A percentile compares a stretch with the other conserved stretches of the same genome.
Evolutionary conservation across 2,329 filamentous ascomycete genomes (phyloP).

Genomic region (Dactylellina leptospora): DNA sequence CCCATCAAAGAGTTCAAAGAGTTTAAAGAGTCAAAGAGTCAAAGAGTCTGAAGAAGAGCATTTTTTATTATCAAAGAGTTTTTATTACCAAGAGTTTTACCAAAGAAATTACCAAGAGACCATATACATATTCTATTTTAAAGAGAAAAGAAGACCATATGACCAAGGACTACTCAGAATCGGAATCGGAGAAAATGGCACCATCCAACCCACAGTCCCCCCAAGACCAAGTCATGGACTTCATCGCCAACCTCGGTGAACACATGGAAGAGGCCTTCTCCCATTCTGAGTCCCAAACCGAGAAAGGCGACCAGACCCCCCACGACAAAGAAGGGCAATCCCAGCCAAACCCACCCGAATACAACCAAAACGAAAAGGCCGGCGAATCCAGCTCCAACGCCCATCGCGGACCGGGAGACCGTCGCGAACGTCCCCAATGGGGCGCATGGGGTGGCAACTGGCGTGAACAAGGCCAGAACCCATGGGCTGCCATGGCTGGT

Average conservation of each 20-base stretch:
- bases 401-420: conserved; percentile 25
- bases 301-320: conserved; percentile 40
- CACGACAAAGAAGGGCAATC: conserved; percentile 5
- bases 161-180: conserved; percentile 51
- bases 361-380: conserved; percentile 36
- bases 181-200: conserved; percentile 47
- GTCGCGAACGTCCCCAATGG: conserved; percentile 30
- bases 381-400: conserved; percentile 38
- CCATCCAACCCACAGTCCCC: conserved; percentile 46
- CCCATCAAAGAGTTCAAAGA: conserved; percentile 34
- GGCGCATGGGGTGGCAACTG: conserved; percentile 40
- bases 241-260: conserved; percentile 53
- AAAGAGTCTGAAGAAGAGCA: conserved; percentile 32
- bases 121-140: conserved; percentile 20
- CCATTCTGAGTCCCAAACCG: conserved; percentile 25
- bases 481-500: conserved; percentile 36
- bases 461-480: conserved; percentile 44
- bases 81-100: conserved; percentile 24
- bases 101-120: conserved; percentile 22
- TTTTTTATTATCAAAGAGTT: conserved; percentile 33
- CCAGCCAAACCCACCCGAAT: conserved; percentile 38
- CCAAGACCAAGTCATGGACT: conserved; percentile 52
- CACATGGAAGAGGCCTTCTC: conserved; percentile 52
- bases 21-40: conserved; percentile 31
- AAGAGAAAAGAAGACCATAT: conserved; percentile 25